Base-by-base conservation (phyloP, 2,329 filamentous ascomycete species). In the Stemphylium vesicarium region DNA sequence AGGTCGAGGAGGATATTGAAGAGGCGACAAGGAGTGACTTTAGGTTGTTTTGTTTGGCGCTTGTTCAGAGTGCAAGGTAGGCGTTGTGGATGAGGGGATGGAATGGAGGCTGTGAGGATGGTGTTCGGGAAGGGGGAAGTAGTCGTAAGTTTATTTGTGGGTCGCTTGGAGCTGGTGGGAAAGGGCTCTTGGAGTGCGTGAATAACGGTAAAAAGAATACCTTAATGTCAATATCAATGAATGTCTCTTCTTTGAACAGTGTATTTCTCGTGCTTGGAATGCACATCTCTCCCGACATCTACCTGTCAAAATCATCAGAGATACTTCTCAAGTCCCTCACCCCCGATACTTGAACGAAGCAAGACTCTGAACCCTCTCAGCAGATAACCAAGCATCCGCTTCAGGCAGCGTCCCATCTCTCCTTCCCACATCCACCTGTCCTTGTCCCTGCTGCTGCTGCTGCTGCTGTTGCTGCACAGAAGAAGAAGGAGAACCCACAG, bases 11-110 rank as follows among this genome's bases (percentile, higher is more conserved):
- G 40, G 91, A 91, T 38, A 86, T 99, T 33, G 84, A 85, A 42
- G 89, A 92, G 47, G 89, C 89, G 37, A 90, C 91, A 0, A 86
- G 84, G 59, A 86, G 88, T 1, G 88, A 94, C 61, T 93, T 90
- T 83, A 88, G 89, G 0, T 80, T 85, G 58, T 95, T 95, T 72
- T 93, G 89, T 69, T 79, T 87, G 61, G 85, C 86, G 72, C 74
- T 96, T 22, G 75, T 71, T 61, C 71, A 74, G 64, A 66, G 66
- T 51, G 63, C 62, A 13, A 18, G 64, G 49, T 69, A 38, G 20
- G n/a, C 6, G 2, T 8, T 5, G 15, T 10, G 4, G 35, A 18
- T 4, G 5, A 18, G 15, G 4, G 18, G 8, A 11, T 10, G 10
- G 12, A 20, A 4, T 20, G 20, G 20, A 20, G 38, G 9, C 2